Base-by-base conservation (phyloP, 805 yeast species). In the Wickerhamomyces chambardii region DNA sequence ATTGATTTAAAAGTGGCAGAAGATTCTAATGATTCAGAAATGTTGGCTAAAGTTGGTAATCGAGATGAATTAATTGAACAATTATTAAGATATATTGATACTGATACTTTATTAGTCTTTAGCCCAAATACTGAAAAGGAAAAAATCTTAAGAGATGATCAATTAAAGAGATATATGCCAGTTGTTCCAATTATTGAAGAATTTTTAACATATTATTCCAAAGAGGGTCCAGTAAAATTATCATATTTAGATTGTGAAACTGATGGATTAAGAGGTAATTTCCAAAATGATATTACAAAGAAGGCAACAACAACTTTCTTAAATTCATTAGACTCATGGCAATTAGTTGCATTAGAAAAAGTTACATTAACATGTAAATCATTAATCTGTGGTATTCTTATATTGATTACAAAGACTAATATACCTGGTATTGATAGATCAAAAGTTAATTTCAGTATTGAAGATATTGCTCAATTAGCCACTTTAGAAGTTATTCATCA, bases 71-170 rank as follows among this genome's bases (percentile, higher is more conserved):
- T 85, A 16, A 70, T 74, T 41, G 57, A 67, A 30, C 72, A 71
- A 42, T 60, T 92, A 41, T 61, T 90, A 50, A 75, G 89, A 36
- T 92, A 89, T 52, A 64, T 94, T 39, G 98, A 92, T 55, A 92
- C 98, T 0, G 99, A 92, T 57, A 87, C 97, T 2, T 64, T 95
- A 42, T 66, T 92, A 35, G 86, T 90, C 8, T 82, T 89, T 50
- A 78, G 96, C 1, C 95, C 96, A 11, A 44, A 47, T 10, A 67
- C 64, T 29, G 97, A 90, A 54, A 86, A 83, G 53, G 89, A 84
- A 45, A 97, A 97, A 9, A 66, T 63, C 29, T 66, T 92, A 42
- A 71, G 98, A 51, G 55, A 63, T 28, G 85, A 74, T n/a, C 98
- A 92, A 58, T 79, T 85, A 43, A 74, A 76, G 45, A 59, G 68